Percentiles rank a stretch among this genome's conserved stretches.
phyloP scores from a whole-genome alignment of 345 rosid genomes.

The Noccaea caerulescens region DNA sequence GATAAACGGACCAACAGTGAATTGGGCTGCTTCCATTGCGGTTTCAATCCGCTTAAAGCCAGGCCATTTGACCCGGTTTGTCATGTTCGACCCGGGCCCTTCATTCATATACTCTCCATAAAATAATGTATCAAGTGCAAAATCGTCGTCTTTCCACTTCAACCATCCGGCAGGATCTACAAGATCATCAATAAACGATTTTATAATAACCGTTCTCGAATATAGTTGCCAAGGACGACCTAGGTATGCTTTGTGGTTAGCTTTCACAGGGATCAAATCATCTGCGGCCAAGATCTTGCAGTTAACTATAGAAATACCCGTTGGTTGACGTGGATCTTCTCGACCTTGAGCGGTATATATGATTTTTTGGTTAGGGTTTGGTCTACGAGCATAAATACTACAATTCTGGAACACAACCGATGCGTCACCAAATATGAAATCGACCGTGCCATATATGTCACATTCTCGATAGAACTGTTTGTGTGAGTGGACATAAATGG shows the following conservation, averaged over 20 bases:
- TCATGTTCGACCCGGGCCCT: conserved; percentile 69
- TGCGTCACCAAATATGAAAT: conserved; percentile 79
- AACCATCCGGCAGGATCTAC: conserved; percentile 81
- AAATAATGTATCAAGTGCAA: conserved; percentile 65
- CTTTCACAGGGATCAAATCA: conserved; percentile 57
- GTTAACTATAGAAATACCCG: conserved; percentile 66
- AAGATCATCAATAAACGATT: conserved; percentile 58
- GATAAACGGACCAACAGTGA: conserved; percentile 60
- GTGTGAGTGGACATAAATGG: conserved; percentile 75
- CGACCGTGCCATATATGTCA: conserved; percentile 69
- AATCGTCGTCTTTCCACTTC: conserved; percentile 66
- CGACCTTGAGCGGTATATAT: conserved; percentile 76
- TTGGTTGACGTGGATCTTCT: conserved; percentile 69
- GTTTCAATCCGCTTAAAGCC: conserved; percentile 63
- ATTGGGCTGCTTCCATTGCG: conserved; percentile 57
- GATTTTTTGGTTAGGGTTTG: conserved; percentile 62
- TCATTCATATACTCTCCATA: conserved; percentile 79
- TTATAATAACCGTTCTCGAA: conserved; percentile 66
- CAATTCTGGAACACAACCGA: conserved; percentile 73
- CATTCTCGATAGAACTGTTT: conserved; percentile 85
- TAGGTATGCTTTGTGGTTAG: conserved; percentile 55
- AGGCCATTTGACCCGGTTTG: conserved; percentile 74
- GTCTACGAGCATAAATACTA: conserved; percentile 76
- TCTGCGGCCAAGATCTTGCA: conserved; percentile 63
- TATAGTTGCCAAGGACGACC: conserved; percentile 84